A percentile compares a stretch with the other conserved stretches of the same genome.
Conservation (phyloP, 2,329 filamentous ascomycete species). For the Ophiostoma sp. region DNA sequence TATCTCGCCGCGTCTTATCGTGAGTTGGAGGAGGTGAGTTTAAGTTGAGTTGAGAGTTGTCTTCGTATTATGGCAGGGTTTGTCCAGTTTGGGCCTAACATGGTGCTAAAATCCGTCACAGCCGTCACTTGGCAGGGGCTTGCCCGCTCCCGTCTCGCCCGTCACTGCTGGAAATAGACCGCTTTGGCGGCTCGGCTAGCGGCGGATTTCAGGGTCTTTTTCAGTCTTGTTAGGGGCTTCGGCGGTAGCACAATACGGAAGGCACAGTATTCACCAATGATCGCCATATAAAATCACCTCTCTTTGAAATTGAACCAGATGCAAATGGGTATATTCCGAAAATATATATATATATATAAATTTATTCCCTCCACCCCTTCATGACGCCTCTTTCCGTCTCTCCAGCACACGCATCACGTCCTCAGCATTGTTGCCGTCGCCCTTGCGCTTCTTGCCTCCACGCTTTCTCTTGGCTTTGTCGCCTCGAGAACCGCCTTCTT, state of each 20-base stretch:
- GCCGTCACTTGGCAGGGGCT: background rate
- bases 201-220: background rate
- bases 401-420: constrained; percentile 83
- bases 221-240: no score
- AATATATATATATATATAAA: background rate
- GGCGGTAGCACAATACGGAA: background rate
- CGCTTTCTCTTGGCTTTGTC: constrained; percentile 64
- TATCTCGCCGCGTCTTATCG: background rate
- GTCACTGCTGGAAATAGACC: background rate
- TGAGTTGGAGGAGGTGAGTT: background rate
- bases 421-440: constrained; percentile 72
- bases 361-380: background rate
- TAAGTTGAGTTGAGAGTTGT: background rate
- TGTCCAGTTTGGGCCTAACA: background rate
- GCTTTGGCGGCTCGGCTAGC: background rate
- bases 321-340: constrained; percentile 6
- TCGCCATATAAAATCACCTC: background rate
- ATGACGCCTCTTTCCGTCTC: constrained; percentile 45
- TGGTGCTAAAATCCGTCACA: background rate
- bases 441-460: constrained; percentile 72
- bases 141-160: background rate
- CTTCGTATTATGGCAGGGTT: background rate
- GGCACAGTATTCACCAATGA: background rate
- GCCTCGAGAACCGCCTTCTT: constrained; percentile 45
- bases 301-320: no score